Base-by-base conservation (phyloP, 2,329 filamentous ascomycete species). In the Ambrosiella beaveri region DNA sequence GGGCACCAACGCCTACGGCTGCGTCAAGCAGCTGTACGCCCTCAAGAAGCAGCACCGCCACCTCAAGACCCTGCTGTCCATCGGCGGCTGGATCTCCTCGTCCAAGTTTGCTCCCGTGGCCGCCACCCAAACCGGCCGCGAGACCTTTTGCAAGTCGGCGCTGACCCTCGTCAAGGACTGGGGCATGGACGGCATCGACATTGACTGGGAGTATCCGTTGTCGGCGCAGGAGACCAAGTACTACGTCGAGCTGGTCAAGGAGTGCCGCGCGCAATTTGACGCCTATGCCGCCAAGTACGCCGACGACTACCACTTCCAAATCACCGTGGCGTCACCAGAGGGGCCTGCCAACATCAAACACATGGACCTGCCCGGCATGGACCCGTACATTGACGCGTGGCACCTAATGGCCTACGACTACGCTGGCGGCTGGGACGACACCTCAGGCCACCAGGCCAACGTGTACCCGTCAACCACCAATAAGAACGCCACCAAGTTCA, bases 71-170 rank as follows among this genome's bases (percentile, higher is more conserved):
- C 71, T 93, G n/a, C 75, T 93, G 7, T 88, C 84, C 40, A 85
- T 94, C 61, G 88, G 88, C 45, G 88, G 88, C 13, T 93, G 84
- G 81, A 86, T 81, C 0, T 88, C 85, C 67, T 86, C 84, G 2
- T 70, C 77, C 57, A 84, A 86, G 64, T 88, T 91, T 66, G 74
- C 80, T 0, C 71, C 72, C 6, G 78, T 83, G 0, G 80, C 80
- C 0, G 80, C 79, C 15, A 84, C 82, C 0, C 73, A 75, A 0
- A 71, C 73, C 5, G 80, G 83, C 7, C 78, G 87, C 11, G 70
- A 72, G 61, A 75, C 62, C 1, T 94, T 95, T 66, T 87, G 86
- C 1, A 68, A 74, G 12, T 81, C 77, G 17, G 83, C 86, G 7
- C 81, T 89, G 3, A 72, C 77, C 59, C 69, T 93, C 49, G 74